A percentile compares a stretch with the other conserved stretches of the same genome.
phyloP scores from a whole-genome alignment of 306 rosid genomes.

The Glycyrrhiza uralensis region DNA sequence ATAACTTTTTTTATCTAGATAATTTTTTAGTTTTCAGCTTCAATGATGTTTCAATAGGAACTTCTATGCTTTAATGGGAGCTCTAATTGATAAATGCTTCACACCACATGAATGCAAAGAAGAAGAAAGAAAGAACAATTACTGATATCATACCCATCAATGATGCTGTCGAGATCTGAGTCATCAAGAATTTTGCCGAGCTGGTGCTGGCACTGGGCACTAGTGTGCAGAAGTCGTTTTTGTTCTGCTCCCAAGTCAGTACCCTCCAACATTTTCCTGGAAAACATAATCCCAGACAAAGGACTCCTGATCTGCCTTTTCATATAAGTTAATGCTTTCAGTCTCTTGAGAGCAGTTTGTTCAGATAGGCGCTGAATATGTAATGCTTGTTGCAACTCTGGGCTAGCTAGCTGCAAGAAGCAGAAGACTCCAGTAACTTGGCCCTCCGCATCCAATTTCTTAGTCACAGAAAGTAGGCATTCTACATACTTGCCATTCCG shows the following conservation, averaged over 20 bases:
- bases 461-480: conserved; percentile 79
- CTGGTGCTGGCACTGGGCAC: conserved; percentile 79
- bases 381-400: conserved; percentile 81
- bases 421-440: conserved; percentile 81
- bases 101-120: not conserved
- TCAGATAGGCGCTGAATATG: conserved; percentile 81
- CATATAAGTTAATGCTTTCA: conserved; percentile 61
- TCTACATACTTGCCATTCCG: conserved; percentile 68
- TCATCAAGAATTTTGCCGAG: conserved; percentile 88
- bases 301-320: conserved; percentile 80
- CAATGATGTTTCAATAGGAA: not conserved
- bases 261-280: conserved; percentile 66
- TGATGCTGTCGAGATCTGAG: conserved; percentile 82
- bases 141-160: conserved; percentile 67
- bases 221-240: conserved; percentile 58
- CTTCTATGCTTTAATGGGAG: not conserved
- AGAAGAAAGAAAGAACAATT: not conserved
- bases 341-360: conserved; percentile 83
- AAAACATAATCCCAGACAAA: conserved; percentile 61
- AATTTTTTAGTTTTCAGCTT: not conserved
- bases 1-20: not conserved
- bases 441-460: conserved; percentile 75
- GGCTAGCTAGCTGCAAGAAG: conserved; percentile 93
- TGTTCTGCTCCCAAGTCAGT: conserved; percentile 74
- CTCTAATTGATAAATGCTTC: conserved; percentile 11